phyloP scores from a whole-genome alignment of 2,329 filamentous ascomycete species.

The Diaporthe humulicola region DNA sequence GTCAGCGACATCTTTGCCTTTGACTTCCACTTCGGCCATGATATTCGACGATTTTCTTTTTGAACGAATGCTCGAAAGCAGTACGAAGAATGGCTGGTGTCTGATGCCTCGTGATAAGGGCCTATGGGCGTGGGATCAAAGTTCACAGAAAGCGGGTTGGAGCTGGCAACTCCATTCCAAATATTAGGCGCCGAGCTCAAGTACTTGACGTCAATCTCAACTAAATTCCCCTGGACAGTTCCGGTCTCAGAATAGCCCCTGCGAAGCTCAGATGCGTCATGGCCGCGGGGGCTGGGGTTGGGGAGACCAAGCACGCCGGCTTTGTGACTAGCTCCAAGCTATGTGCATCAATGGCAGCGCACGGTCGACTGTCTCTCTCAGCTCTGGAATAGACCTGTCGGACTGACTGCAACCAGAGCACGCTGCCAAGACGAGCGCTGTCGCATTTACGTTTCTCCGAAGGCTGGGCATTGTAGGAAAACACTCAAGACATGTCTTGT shows the following conservation, averaged over 20 bases:
- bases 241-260: not conserved
- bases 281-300: not conserved
- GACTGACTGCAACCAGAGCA: not conserved
- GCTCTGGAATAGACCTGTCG: not conserved
- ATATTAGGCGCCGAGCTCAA: not conserved
- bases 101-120: no score
- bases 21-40: not conserved
- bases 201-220: constrained; percentile 16
- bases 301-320: not conserved
- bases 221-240: no score
- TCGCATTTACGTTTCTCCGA: not conserved
- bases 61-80: rapidly evolving
- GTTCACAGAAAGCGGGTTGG: not conserved
- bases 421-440: not conserved
- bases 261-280: not conserved
- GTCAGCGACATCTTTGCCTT: not conserved
- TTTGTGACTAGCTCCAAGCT: not conserved
- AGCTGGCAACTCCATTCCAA: not conserved
- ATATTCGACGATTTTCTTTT: not conserved
- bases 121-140: not conserved
- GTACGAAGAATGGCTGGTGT: not conserved
- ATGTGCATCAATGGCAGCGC: constrained; percentile 6
- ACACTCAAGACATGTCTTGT: not conserved
- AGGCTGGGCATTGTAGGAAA: not conserved
- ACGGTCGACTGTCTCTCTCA: not conserved